Percentiles rank a stretch among this genome's conserved stretches.
phyloP scores from a whole-genome alignment of 306 rosid genomes.

The Rosa multiflora region DNA sequence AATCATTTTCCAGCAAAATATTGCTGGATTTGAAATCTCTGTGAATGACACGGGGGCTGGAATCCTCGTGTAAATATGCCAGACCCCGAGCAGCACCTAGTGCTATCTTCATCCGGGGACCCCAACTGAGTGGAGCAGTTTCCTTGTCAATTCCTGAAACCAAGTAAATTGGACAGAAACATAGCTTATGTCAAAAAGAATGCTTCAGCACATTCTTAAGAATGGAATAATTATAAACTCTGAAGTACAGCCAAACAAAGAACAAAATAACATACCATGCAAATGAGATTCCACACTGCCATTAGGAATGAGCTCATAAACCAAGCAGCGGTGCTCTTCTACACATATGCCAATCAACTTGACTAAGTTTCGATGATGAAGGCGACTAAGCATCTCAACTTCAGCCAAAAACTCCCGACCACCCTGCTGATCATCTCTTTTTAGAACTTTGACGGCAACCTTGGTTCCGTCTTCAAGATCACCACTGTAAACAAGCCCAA shows the following conservation, averaged over 20 bases:
- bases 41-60: conserved; percentile 95
- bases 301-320: conserved; percentile 91
- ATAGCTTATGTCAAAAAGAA: conserved; percentile 19
- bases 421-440: conserved; percentile 96
- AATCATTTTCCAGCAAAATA: conserved; percentile 88
- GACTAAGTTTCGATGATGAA: conserved; percentile 94
- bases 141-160: conserved; percentile 73
- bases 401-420: conserved; percentile 92
- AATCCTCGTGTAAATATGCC: conserved; percentile 95
- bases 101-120: conserved; percentile 81
- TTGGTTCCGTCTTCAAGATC: conserved; percentile 72
- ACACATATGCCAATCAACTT: conserved; percentile 90
- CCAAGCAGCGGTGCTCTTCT: conserved; percentile 79
- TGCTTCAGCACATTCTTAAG: not conserved
- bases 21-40: conserved; percentile 96
- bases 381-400: conserved; percentile 99
- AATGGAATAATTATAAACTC: conserved; percentile 4
- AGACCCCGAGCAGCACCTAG: conserved; percentile 96
- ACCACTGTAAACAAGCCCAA: conserved; percentile 88
- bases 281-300: conserved; percentile 98
- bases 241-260: conserved; percentile 5
- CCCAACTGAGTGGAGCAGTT: conserved; percentile 72
- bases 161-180: conserved; percentile 18
- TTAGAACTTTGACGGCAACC: conserved; percentile 88
- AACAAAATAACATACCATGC: conserved; percentile 58